Evolutionary conservation across 2,329 filamentous ascomycete genomes (phyloP).

Genomic region (Fusarium denticulatum): DNA sequence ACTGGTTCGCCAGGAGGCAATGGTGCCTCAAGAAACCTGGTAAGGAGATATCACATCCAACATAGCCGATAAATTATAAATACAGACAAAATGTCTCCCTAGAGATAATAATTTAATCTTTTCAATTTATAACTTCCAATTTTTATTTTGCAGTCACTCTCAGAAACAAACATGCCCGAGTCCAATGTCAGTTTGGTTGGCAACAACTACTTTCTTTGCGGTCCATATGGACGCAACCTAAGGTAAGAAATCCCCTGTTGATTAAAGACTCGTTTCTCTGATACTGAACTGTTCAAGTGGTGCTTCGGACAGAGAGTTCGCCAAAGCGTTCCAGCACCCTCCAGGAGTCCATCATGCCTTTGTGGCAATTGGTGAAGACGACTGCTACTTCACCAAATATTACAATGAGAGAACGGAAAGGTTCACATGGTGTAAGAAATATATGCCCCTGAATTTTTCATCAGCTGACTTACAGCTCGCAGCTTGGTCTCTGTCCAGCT

Average conservation of each 20-base stretch:
- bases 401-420: not conserved
- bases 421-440: not conserved
- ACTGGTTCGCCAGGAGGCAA: not conserved
- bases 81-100: not conserved
- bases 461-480: not conserved
- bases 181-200: not conserved
- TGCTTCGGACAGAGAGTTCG: not conserved
- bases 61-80: not conserved
- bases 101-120: fast-evolving
- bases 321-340: not conserved
- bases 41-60: not conserved
- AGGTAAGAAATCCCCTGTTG: not conserved
- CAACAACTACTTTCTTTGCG: not conserved
- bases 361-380: not conserved
- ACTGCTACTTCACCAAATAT: not conserved
- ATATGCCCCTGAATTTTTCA: not conserved
- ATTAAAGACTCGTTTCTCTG: fast-evolving
- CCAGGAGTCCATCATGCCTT: not conserved
- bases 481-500: not conserved
- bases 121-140: not conserved
- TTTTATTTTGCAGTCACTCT: not conserved
- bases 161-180: no score
- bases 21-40: not conserved
- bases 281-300: not conserved
- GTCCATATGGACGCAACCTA: not conserved